Evolutionary conservation across 441 rosid genomes (phyloP).

Genomic region (Jatropha podagrica): DNA sequence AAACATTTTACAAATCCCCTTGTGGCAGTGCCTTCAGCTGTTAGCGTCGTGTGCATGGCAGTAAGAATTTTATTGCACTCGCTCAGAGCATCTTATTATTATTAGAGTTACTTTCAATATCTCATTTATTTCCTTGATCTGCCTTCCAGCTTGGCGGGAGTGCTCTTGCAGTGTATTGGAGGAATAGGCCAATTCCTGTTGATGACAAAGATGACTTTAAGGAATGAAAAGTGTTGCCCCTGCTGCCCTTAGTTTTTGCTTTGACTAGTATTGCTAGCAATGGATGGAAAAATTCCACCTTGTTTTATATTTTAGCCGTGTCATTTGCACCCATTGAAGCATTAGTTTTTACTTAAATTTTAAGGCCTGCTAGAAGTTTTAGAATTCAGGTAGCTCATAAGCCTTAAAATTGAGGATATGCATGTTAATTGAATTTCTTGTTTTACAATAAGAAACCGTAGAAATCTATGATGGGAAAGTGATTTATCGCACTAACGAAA

Average conservation of each 20-base stretch:
- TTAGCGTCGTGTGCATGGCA: slow-evolving; percentile 97
- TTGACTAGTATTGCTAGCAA: neutral
- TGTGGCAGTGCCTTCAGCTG: slow-evolving; percentile 97
- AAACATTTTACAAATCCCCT: slow-evolving; percentile 91
- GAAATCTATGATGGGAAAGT: too few species aligned
- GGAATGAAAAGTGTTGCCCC: slow-evolving; percentile 38
- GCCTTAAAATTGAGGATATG: neutral
- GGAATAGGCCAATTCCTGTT: slow-evolving; percentile 68
- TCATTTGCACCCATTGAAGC: neutral
- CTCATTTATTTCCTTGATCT: slow-evolving; percentile 7
- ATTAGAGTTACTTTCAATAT: neutral
- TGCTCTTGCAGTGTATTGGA: slow-evolving; percentile 88
- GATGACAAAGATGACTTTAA: slow-evolving; percentile 93
- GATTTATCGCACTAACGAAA: too few species aligned
- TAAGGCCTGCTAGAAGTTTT: neutral
- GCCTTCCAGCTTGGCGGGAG: slow-evolving; percentile 84
- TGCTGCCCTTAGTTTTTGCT: neutral
- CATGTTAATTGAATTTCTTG: slow-evolving; percentile 2
- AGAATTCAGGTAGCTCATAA: neutral
- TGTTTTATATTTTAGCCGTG: neutral
- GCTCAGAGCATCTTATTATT: neutral
- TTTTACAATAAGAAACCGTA: neutral
- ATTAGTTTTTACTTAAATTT: neutral
- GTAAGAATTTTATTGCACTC: slow-evolving; percentile 40
- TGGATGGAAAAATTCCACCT: neutral